Evolutionary conservation across 495 filamentous ascomycete genomes (phyloP).

Genomic region (Aspergillus leporis): DNA sequence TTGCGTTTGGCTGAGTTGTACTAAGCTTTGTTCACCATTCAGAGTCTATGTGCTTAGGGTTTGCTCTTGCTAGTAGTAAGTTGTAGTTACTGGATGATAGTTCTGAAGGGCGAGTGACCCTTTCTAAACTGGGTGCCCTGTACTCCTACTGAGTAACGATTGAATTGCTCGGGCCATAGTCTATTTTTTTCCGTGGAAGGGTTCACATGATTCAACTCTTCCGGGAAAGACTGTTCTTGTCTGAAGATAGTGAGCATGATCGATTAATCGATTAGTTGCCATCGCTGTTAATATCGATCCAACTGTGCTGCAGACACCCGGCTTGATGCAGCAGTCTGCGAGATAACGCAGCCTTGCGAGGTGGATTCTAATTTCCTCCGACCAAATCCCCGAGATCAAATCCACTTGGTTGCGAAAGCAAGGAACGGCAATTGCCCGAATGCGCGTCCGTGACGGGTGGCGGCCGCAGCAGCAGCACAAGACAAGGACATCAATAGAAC

Average conservation of each 20-base stretch:
- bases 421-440: neutral
- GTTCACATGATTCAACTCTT: neutral
- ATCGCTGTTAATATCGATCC: slow-evolving; percentile 2
- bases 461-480: neutral
- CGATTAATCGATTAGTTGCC: neutral
- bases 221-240: neutral
- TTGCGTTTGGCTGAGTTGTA: neutral
- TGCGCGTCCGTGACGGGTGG: neutral
- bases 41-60: neutral
- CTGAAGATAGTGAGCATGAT: neutral
- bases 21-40: neutral
- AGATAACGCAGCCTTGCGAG: slow-evolving; percentile 13
- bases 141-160: neutral
- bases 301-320: neutral
- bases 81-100: neutral
- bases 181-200: neutral
- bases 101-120: neutral
- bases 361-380: neutral
- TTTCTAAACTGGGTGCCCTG: neutral
- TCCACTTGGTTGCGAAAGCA: neutral
- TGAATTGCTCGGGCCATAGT: neutral
- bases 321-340: slow-evolving; percentile 8
- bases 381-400: neutral
- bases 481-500: neutral
- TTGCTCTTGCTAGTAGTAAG: neutral